phyloP scores from a whole-genome alignment of 169 alveolate species.

The Eimeria nieschulzi region DNA sequence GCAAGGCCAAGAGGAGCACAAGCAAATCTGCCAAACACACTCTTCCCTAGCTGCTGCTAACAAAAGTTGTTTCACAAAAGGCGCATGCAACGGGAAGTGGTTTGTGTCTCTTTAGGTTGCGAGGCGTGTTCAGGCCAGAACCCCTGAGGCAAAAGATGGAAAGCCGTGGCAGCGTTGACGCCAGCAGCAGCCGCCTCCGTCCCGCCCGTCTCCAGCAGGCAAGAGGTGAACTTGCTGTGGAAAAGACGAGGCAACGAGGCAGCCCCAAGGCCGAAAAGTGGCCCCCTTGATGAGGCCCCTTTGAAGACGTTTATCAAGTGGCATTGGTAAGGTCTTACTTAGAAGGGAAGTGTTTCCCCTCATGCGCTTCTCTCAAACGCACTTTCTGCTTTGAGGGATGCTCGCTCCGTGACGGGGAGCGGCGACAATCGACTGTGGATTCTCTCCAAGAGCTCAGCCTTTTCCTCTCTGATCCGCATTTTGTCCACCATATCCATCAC shows the following conservation, averaged over 20 bases:
- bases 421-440: not conserved
- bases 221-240: not conserved
- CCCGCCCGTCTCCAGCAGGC: not conserved
- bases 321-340: no score
- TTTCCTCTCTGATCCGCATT: not conserved
- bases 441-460: not conserved
- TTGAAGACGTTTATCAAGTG: no score
- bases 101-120: no score
- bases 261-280: not conserved
- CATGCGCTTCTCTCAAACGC: not conserved
- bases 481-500: not conserved
- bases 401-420: conserved; percentile 19
- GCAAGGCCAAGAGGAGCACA: not conserved
- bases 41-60: not conserved
- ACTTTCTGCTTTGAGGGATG: conserved; percentile 16
- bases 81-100: no score
- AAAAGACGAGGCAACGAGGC: not conserved
- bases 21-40: not conserved
- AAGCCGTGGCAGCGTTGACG: not conserved
- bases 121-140: not conserved
- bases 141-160: not conserved
- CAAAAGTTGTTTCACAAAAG: no score
- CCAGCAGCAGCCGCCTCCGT: not conserved
- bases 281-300: not conserved
- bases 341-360: not conserved